Evolutionary conservation across 371 early-diverging fungal genomes (phyloP), one percentile per base, ranked within the genome.

Genomic region (Mortierella sp.): DNA sequence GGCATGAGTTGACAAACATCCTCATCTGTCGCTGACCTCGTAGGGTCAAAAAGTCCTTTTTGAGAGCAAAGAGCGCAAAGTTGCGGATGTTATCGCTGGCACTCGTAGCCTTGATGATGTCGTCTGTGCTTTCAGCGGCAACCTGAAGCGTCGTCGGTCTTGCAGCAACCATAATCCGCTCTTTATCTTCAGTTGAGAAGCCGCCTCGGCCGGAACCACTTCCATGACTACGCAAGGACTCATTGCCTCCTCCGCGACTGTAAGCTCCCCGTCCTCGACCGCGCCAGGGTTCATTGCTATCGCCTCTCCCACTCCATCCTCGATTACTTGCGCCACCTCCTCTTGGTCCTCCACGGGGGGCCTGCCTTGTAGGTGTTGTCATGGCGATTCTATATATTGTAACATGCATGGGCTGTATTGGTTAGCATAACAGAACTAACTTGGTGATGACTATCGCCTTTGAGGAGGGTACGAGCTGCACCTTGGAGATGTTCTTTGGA

Each of bases 81-180:
- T 57, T 34, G 34, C 52, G 79, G 7, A 68, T 0, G 6, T 32
- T n/a, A 0, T n/a, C n/a, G n/a, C 51, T 34, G 14, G 14, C 68
- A 1, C 60, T 1, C 1, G 54, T 27, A 3, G 65, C 70, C 0
- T 69, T 28, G 21, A 79, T 64, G 30, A 79, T 23, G 19, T 79
- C 73, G 43, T 79, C 79, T 0, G 73, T 73, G 17, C 73, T 67
- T 9, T 79, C 79, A 32, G 60, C 30, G 0, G 73, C 49, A 19
- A 79, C 53, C 23, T 79, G 79, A 17, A 59, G 2, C 0, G 72
- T 70, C 3, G 21, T 24, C 6, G 48, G 39, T 26, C 72, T 57
- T 17, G 24, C 9, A 3, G 64, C 37, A 6, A n/a, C 41, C 7
- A 51, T 41, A n/a, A 64, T 60, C n/a, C 49, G 30, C 0, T 30